Evolutionary conservation across 2,329 filamentous ascomycete genomes (phyloP), one percentile per base, ranked within the genome.

Genomic region (Diaporthe helianthi): DNA sequence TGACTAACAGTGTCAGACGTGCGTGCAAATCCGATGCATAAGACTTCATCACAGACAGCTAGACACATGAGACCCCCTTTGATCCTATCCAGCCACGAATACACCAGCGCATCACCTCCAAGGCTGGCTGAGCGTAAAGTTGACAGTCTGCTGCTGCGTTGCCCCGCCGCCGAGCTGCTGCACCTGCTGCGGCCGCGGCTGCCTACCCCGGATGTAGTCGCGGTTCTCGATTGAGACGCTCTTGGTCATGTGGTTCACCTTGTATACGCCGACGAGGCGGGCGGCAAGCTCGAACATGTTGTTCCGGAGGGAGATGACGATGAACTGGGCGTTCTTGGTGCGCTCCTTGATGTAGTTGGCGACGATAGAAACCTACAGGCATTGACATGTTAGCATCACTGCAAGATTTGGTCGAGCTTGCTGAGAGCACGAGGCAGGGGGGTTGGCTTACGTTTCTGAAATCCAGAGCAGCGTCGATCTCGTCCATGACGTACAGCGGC

Each of bases 221-320:
- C 85, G 85, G 81, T 96, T 96, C 81, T 96, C 93, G 72, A 96
- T 93, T 65, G 93, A 94, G 26, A 96, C 92, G 80, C 92, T 94
- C 88, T 95, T 96, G 71, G 93, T 96, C 90, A 98, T 99, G 81
- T 99, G 95, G 81, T 97, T 98, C 79, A 99, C 96, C 85, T 99
- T 99, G 85, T 99, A 99, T 68, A 99, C 96, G 74, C 97, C 97
- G 17, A 99, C 94, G 70, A 99, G 87, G 68, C 97, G 89, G 69
- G 93, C 90, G n/a, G 97, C 95, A 72, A 99, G 89, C 85, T 99
- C 96, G 81, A 99, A 99, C 96, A 99, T 99, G 84, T 99, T 99
- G 82, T 99, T 99, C 76, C 96, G 87, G 76, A 99, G 85, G 19
- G 94, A 98, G 78, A 99, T 99, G 77, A 99, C 96, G 75, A 99